Percentiles rank a stretch among this genome's conserved stretches.
phyloP scores from a whole-genome alignment of 163 green algal species.

The Picocystis sp. region DNA sequence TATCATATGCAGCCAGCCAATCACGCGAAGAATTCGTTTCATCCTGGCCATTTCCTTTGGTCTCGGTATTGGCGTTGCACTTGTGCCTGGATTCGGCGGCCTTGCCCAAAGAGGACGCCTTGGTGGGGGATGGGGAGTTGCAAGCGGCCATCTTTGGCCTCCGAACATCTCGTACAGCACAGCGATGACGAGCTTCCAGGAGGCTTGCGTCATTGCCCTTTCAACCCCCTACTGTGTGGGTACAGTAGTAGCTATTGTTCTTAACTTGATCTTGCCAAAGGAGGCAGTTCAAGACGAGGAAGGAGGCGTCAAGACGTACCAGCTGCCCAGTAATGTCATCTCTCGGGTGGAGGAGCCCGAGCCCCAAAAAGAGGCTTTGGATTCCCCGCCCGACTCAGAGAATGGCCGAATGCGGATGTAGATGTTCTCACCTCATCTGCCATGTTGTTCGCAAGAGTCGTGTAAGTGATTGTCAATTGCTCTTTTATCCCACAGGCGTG shows the following conservation, averaged over 20 bases:
- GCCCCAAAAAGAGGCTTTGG: no score
- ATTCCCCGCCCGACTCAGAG: no score
- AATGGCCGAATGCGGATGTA: no score
- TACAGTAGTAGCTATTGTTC: slow-evolving; percentile 21
- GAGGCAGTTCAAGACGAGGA: slow-evolving; percentile 5
- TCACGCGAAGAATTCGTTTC: slow-evolving; percentile 50
- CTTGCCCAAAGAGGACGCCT: no score
- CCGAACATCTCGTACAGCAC: slow-evolving; percentile 10
- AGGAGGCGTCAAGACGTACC: no score
- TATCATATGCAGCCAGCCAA: slow-evolving; percentile 12
- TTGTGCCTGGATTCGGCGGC: slow-evolving; percentile 25
- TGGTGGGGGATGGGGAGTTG: slow-evolving; percentile 2
- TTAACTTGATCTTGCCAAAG: slow-evolving; percentile 30
- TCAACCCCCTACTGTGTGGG: slow-evolving; percentile 26
- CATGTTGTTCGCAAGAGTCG: no score
- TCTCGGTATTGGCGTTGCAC: slow-evolving; percentile 45
- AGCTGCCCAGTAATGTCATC: no score
- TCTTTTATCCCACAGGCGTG: no score
- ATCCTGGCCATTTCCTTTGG: slow-evolving; percentile 48
- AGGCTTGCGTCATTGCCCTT: slow-evolving; percentile 37
- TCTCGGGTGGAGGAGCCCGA: no score
- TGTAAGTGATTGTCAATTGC: no score
- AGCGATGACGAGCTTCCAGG: slow-evolving; percentile 17
- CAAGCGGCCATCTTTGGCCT: slow-evolving; percentile 14
- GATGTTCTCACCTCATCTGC: no score